Base-by-base conservation (phyloP, 2,329 filamentous ascomycete genomes). In the Talaromyces pinophilus region DNA sequence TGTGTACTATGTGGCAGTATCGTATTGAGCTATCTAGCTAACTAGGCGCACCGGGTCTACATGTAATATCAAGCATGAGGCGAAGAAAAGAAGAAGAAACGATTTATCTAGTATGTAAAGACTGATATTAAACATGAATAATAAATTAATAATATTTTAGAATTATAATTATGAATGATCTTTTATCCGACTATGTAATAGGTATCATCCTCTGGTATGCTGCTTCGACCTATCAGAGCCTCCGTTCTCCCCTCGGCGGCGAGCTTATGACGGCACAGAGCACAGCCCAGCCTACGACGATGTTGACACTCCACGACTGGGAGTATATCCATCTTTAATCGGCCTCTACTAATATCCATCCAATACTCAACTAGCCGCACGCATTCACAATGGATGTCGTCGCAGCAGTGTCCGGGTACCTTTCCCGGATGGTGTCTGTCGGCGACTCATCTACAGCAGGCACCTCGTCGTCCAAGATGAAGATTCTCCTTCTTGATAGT, bases 361-460 rank as follows among this genome's bases (percentile, higher is more conserved):
- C 30, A 8, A 42, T 7, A 25, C 17, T 13, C 17, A 28, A n/a
- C 19, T 42, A 44, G 40, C 42, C 42, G 59, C 64, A 25, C 48
- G n/a, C 52, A 63, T 30, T 38, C 54, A n/a, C 22, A 72, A 99
- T 99, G 95, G 95, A 99, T 77, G 89, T 98, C 74, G 91, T 96
- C 69, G 91, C 96, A 78, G 92, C 93, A 71, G 90, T 97, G 76
- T 90, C 93, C 73, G 91, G 92, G 81, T 99, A 99, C 84, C 90
- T 99, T 84, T 90, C 90, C 78, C 97, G 93, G 86, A 97, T 99
- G 88, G 89, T 98, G 78, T 90, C 92, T 71, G 88, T 88, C 70
- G 92, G 92, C 75, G 93, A 97, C 81, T 85, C 75, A 83, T 76
- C 79, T 75, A 84, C 87, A 60, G 81, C 84, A 52, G 86, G 87